Conservation (phyloP, 2,329 filamentous ascomycete species). For the Ophiostoma novo-ulmi region DNA sequence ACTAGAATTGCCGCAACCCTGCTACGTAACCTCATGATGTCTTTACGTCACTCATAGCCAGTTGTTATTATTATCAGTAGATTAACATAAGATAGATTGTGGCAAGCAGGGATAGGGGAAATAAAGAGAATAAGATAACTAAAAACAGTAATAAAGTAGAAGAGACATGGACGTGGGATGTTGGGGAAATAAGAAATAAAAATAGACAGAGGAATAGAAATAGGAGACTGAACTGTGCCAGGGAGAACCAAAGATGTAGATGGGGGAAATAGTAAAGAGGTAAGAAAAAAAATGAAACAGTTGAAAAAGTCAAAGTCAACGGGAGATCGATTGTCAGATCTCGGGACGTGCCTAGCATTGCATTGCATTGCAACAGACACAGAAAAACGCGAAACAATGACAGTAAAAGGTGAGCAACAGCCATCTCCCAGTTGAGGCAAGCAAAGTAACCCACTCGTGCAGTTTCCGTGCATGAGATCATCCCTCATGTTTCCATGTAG, state of each 20-base stretch:
- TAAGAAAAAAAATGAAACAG: neutral
- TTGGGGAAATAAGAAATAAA: constrained; percentile 8
- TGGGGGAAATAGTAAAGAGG: neutral
- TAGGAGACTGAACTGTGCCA: neutral
- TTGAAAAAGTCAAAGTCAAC: neutral
- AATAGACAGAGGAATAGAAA: neutral
- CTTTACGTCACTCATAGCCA: neutral
- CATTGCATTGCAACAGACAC: neutral
- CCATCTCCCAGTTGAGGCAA: neutral
- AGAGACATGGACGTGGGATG: neutral
- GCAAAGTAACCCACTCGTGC: neutral
- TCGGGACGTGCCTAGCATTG: constrained; percentile 4
- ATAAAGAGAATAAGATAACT: constrained; percentile 4
- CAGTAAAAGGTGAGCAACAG: neutral
- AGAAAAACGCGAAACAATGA: neutral
- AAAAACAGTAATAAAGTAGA: neutral
- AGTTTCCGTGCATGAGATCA: constrained; percentile 2
- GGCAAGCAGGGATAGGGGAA: neutral
- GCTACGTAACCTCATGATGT: neutral
- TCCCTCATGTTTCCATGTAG: neutral
- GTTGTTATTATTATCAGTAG: neutral
- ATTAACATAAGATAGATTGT: neutral
- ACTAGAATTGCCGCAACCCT: neutral
- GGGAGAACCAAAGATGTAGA: constrained; percentile 3
- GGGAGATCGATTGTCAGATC: neutral